Base-by-base conservation (phyloP, 768 basidiomycete species). In the Leucosporidium creatinivorum region DNA sequence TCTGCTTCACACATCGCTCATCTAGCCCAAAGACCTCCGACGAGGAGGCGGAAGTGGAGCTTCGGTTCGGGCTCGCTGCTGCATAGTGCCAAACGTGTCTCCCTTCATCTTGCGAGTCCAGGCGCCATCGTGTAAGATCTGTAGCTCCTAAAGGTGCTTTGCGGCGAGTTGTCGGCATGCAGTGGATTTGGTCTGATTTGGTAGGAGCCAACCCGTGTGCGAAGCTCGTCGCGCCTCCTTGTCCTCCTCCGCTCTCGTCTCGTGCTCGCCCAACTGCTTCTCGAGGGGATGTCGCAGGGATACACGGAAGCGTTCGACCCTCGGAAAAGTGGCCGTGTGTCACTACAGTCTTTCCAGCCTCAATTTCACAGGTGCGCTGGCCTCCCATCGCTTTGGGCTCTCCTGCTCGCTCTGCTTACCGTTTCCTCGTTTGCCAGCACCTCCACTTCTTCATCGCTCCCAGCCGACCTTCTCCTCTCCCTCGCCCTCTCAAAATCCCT, bases 81-180 rank as follows among this genome's bases (percentile, higher is more conserved):
- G 81, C 13, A 89, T 91, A 93, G 72, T 88, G 84, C 91, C 91
- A 93, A n/a, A 85, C 86, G 69, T 93, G 91, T 47, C 89, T 81
- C 28, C 91, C 91, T 26, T 86, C 85, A 61, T 90, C 88, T 66
- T 83, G 25, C 23, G 23, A 23, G 21, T 51, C 50, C 23, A 51
- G 21, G 23, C 50, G 50, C 50, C 50, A 51, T 23, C n/a, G 17
- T 4, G 21, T 31, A 31, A 31, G 13, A 58, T 39, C 21, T 31
- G 36, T 58, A 31, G 30, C 23, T 28, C 56, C 56, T 23, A 30
- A 31, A 8, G 30, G 56, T 3, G 30, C 56, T 23, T 21, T 58
- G 23, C 56, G 21, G 9, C 56, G 30, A 26, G 56, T 28, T 25
- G 56, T 58, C 9, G 26, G 52, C 9, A 26, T 15, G 2, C 26